Evolutionary conservation across 345 rosid species (phyloP), one percentile per base, ranked within the genome.

Genomic region (Dovyalis caffra): DNA sequence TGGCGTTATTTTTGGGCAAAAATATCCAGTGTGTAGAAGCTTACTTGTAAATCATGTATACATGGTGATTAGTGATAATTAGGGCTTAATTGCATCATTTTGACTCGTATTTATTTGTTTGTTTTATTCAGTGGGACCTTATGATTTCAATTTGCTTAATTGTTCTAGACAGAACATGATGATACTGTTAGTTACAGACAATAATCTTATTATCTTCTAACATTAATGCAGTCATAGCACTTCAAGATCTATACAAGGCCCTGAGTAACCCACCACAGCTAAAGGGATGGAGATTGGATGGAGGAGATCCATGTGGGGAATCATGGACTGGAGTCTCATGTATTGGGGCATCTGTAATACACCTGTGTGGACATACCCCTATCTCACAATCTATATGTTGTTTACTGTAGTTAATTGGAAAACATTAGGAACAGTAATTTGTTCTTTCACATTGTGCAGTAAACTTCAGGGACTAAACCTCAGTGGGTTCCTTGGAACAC

Each of bases 251-350:
- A 70, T 91, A 84, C 80, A 78, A 53, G 47, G 79, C 92, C 25
- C 80, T 95, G 76, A 87, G 85, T 53, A 70, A 64, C 78, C 86
- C 97, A 34, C 77, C 72, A 34, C 90, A 88, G 85, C 90, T 95
- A 65, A 89, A 81, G 68, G 86, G 90, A 64, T 95, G 99, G 99
- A 89, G 70, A 77, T 18, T 64, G 34, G 83, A 84, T 34, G 90
- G 94, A 45, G 93, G 93, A 53, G 97, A 92, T 86, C 97, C 99
- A 10, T 95, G 97, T 70, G 81, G 63, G 35, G 94, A 90, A 78
- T 82, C 81, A 21, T 95, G 99, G 99, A 88, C 77, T n/a, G 97
- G 98, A 77, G 90, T 95, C 51, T 83, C 90, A 14, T 95, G 99
- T 73, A 83, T 84, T 29, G 95, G 91, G 25, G 83, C 97, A 11